Percentiles rank a stretch among this genome's conserved stretches.
phyloP scores from a whole-genome alignment of 768 basidiomycete genomes.

The Serpula lacrymans region DNA sequence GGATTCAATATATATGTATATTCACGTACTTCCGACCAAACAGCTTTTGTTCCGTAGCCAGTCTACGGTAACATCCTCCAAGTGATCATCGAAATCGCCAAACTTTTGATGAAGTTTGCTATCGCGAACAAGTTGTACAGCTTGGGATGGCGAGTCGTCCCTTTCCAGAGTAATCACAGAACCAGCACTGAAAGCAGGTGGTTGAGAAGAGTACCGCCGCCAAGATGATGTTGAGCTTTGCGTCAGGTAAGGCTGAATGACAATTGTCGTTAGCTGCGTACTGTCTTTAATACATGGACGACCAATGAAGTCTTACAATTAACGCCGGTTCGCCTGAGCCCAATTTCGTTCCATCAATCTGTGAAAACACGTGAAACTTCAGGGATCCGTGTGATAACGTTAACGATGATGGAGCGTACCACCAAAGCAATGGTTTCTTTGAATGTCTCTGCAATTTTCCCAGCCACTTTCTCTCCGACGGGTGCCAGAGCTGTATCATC shows the following conservation, averaged over 20 bases:
- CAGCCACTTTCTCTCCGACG: conserved; percentile 61
- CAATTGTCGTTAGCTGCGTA: not conserved
- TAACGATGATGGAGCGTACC: conserved; percentile 37
- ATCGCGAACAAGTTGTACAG: conserved; percentile 48
- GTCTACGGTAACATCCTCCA: conserved; percentile 63
- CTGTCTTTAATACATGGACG: too few relatives aligned
- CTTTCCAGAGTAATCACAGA: conserved; percentile 48
- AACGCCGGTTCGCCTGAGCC: conserved; percentile 51
- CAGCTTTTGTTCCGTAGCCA: conserved; percentile 43
- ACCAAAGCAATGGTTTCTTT: conserved; percentile 65
- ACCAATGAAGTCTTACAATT: conserved; percentile 45
- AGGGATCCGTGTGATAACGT: not conserved
- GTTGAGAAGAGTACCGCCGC: conserved; percentile 40
- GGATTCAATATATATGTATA: too few relatives aligned
- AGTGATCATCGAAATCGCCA: conserved; percentile 80
- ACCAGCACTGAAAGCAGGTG: conserved; percentile 41
- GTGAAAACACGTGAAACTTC: conserved; percentile 7
- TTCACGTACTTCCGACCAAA: conserved; percentile 8
- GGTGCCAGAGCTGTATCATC: conserved; percentile 60
- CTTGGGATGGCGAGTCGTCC: conserved; percentile 42
- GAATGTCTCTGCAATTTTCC: conserved; percentile 52
- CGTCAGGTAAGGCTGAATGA: conserved; percentile 48
- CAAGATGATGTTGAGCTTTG: conserved; percentile 37
- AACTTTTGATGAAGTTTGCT: conserved; percentile 53
- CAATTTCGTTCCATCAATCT: conserved; percentile 63